Conservation (phyloP, 2,329 filamentous ascomycete species). For the Volutella citrinella region DNA sequence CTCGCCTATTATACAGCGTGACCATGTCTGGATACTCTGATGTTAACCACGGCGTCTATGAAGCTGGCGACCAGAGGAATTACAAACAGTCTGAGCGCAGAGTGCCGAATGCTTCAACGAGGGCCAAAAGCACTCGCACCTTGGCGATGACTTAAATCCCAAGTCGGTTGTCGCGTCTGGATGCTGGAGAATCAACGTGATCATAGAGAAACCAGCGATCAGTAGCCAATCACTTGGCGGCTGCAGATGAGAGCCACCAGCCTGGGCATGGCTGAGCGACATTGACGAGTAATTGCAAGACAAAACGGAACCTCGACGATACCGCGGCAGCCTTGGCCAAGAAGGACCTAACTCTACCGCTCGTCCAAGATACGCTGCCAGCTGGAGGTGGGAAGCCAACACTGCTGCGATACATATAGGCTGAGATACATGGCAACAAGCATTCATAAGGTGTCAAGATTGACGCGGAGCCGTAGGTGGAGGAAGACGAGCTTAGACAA, state of each 20-base stretch:
- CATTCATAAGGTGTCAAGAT: constrained; percentile 70
- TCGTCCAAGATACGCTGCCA: no score
- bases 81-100: constrained; percentile 48
- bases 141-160: constrained; percentile 67
- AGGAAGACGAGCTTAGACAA: constrained; percentile 65
- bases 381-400: no score
- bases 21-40: constrained; percentile 50
- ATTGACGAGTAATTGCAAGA: constrained; percentile 26
- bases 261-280: no score
- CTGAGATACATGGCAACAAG: constrained; percentile 67
- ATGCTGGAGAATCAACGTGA: no score
- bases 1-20: no score
- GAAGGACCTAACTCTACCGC: constrained; percentile 60
- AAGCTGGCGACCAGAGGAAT: constrained; percentile 74
- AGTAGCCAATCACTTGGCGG: constrained; percentile 68
- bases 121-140: constrained; percentile 68
- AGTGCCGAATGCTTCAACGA: constrained; percentile 64
- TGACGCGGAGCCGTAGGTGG: constrained; percentile 64
- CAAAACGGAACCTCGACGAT: constrained; percentile 44
- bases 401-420: constrained; percentile 44
- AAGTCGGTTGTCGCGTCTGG: no score
- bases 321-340: constrained; percentile 40
- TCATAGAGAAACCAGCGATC: constrained; percentile 68
- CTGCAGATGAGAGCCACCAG: constrained; percentile 32
- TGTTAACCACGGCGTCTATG: constrained; percentile 68